Percentiles rank a stretch among this genome's conserved stretches.
Evolutionary conservation across 306 rosid species (phyloP).

Genomic region (Acmispon strigosus): DNA sequence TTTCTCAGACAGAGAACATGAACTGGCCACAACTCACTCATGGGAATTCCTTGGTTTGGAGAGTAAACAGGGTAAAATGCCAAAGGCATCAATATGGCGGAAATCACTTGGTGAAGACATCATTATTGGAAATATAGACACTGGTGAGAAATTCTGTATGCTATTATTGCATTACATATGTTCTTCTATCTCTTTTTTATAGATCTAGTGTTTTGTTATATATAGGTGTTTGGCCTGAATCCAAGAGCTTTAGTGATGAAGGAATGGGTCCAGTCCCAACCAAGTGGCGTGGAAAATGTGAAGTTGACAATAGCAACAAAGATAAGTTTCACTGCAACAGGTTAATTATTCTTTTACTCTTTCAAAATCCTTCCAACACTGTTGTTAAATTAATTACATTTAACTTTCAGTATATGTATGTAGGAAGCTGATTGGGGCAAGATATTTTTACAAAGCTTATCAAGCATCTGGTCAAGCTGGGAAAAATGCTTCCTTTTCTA

Average conservation of each 20-base stretch:
- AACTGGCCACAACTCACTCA: slow-evolving; percentile 60
- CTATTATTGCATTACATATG: no score
- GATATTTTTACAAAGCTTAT: slow-evolving; percentile 56
- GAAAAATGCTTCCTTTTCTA: background rate
- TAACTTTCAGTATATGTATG: background rate
- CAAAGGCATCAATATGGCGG: slow-evolving; percentile 35
- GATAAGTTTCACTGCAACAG: slow-evolving; percentile 48
- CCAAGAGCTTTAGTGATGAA: slow-evolving; percentile 58
- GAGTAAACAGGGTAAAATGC: background rate
- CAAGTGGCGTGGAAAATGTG: slow-evolving; percentile 54
- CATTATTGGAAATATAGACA: slow-evolving; percentile 66
- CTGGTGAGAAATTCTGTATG: slow-evolving; percentile 30
- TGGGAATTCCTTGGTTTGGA: slow-evolving; percentile 62
- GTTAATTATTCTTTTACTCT: slow-evolving; percentile 21
- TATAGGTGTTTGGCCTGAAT: slow-evolving; percentile 82
- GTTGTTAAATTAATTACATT: background rate
- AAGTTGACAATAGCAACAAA: background rate
- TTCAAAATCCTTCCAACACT: background rate
- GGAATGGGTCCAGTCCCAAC: slow-evolving; percentile 53
- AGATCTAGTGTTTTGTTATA: background rate
- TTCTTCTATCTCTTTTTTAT: no score
- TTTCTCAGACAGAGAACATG: slow-evolving; percentile 28
- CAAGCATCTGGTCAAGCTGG: background rate
- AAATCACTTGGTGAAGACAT: slow-evolving; percentile 45
- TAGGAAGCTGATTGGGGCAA: slow-evolving; percentile 84